Evolutionary conservation across 2,329 filamentous ascomycete species (phyloP).

Genomic region (Fusarium sp.): DNA sequence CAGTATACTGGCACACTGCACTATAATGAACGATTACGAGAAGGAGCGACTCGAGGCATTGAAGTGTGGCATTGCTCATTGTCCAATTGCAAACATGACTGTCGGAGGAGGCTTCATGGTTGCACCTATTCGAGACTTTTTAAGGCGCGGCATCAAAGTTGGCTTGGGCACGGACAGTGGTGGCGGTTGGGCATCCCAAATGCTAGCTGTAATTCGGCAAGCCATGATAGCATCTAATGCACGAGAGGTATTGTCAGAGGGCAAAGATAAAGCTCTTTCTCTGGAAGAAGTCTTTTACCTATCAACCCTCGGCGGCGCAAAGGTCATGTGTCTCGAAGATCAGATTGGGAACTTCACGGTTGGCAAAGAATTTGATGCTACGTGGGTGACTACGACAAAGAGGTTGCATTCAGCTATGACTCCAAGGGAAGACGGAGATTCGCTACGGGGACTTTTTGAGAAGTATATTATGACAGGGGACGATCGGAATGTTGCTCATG

Average conservation of each 20-base stretch:
- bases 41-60: background rate
- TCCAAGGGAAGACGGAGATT: conserved; percentile 3
- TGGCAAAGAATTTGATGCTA: conserved; percentile 23
- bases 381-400: conserved; percentile 7
- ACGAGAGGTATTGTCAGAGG: background rate
- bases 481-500: conserved; percentile 20
- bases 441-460: conserved; percentile 6
- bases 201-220: conserved; percentile 20
- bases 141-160: conserved; percentile 7
- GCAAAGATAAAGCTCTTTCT: conserved; percentile 17
- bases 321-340: conserved; percentile 3
- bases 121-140: conserved; percentile 15
- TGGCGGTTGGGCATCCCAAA: conserved; percentile 25
- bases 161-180: conserved; percentile 20
- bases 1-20: conserved; percentile 21
- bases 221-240: conserved; percentile 26
- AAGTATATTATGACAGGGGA: conserved; percentile 29
- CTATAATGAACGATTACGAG: conserved; percentile 26
- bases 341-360: conserved; percentile 10
- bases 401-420: conserved; percentile 18
- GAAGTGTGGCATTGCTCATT: conserved; percentile 1
- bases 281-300: conserved; percentile 23
- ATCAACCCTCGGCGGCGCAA: conserved; percentile 4
- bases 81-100: conserved; percentile 24
- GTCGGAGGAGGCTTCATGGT: conserved; percentile 27